phyloP scores from a whole-genome alignment of 345 rosid species.

The Pugionium cornutum region DNA sequence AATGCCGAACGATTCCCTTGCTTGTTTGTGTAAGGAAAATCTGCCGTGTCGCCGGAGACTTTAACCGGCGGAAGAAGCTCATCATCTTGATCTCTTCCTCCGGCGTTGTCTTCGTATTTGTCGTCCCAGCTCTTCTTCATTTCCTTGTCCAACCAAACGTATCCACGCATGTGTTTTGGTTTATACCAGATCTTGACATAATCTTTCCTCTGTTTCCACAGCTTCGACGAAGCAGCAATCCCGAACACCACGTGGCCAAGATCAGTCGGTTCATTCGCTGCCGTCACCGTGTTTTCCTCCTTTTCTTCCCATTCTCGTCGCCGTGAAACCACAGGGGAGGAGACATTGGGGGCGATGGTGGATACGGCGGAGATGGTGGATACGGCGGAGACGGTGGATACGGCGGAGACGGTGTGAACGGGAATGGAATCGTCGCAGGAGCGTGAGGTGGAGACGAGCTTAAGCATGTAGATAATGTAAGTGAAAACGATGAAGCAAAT shows the following conservation, averaged over 20 bases:
- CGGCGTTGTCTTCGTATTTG: conserved; percentile 3
- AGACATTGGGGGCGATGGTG: conserved; percentile 22
- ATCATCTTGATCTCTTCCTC: neutral
- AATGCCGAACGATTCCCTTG: conserved; percentile 92
- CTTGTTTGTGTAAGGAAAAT: conserved; percentile 64
- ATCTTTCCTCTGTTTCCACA: conserved; percentile 76
- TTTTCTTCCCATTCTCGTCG: conserved; percentile 21
- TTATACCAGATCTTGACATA: conserved; percentile 88
- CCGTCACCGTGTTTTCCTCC: conserved; percentile 2
- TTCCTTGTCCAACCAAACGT: conserved; percentile 73
- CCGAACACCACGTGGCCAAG: conserved; percentile 76
- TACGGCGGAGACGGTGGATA: too few species aligned
- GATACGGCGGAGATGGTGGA: neutral
- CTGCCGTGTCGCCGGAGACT: conserved; percentile 70
- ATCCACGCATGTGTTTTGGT: conserved; percentile 68
- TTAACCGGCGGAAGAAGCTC: conserved; percentile 52
- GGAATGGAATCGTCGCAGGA: conserved; percentile 45
- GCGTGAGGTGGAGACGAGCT: conserved; percentile 55
- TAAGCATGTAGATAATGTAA: conserved; percentile 74
- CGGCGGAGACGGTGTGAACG: neutral
- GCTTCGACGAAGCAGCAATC: conserved; percentile 86
- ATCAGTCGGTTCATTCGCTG: conserved; percentile 38
- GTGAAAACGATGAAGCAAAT: conserved; percentile 62
- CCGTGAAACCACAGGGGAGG: conserved; percentile 3
- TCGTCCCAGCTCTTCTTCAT: conserved; percentile 33